Evolutionary conservation across 306 rosid species (phyloP), one percentile per base, ranked within the genome.

Genomic region (Hippophae tibetana): DNA sequence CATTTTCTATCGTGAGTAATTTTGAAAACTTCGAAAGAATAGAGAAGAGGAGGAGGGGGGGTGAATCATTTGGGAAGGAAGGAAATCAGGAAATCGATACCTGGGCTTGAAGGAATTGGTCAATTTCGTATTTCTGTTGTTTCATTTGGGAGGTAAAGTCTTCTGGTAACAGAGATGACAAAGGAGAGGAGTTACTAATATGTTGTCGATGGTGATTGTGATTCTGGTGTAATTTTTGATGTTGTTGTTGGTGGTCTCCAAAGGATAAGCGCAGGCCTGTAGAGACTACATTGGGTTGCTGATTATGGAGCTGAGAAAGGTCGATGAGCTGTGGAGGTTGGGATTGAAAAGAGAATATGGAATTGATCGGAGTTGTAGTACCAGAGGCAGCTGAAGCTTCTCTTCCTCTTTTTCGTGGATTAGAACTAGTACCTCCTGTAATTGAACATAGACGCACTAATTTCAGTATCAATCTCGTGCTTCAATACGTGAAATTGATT

Each of bases 261-360:
- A 81, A 88, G 18, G 93, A 92, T 71, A 92, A 79, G 5, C 93
- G 74, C 55, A 92, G 69, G 42, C 99, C 99, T 1, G 96, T 92
- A 47, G 98, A 87, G 69, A 92, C 98, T 13, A 73, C 86, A 82
- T 85, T 90, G 53, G 79, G 81, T 8, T 76, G 87, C 48, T 66
- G 69, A 49, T 49, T 73, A 49, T 90, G 96, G 75, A 87, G 89
- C 63, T 87, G 96, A 66, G 98, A 83, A 56, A 85, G 82, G 57
- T 92, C 86, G 65, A 85, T 68, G 54, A 92, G 82, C 58, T 79
- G 96, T 54, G 89, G 76, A 63, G 85, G 75, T 14, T 81, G 82
- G 3, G 85, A 70, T 61, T 71, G 76, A 11, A 81, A 94, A 49
- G 75, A 9, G 61, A 84, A 74, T 76, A 75, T 78, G 25, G 76